phyloP scores from a whole-genome alignment of 768 basidiomycete genomes.

The Tulasnella sp. region DNA sequence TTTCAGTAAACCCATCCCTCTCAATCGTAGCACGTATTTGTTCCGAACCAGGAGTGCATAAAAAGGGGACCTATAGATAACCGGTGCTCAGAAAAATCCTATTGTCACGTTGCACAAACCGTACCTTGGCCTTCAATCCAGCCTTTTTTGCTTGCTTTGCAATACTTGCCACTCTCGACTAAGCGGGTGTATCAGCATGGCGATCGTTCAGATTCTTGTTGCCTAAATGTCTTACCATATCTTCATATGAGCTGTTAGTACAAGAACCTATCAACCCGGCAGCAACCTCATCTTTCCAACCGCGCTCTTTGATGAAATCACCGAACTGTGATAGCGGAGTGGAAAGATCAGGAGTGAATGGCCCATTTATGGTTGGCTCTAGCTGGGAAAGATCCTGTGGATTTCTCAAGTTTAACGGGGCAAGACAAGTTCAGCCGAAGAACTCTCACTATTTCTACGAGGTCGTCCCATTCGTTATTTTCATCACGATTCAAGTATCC shows the following conservation, averaged over 20 bases:
- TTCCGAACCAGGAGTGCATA: slow-evolving; percentile 85
- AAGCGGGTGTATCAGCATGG: not conserved
- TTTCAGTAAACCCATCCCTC: slow-evolving; percentile 73
- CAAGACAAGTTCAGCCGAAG: slow-evolving; percentile 7
- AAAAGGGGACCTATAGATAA: slow-evolving; percentile 51
- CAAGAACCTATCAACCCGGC: slow-evolving; percentile 95
- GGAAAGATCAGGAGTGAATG: slow-evolving; percentile 93
- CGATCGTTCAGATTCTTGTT: no score
- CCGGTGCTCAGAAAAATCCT: not conserved
- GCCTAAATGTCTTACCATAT: slow-evolving; percentile 46
- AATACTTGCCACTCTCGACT: slow-evolving; percentile 87
- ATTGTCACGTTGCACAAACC: slow-evolving; percentile 19
- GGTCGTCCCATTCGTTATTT: slow-evolving; percentile 85
- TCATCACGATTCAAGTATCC: slow-evolving; percentile 77
- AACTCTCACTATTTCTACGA: slow-evolving; percentile 76
- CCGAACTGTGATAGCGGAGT: slow-evolving; percentile 88
- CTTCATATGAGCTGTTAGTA: slow-evolving; percentile 96
- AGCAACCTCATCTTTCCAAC: slow-evolving; percentile 88
- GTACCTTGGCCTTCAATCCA: slow-evolving; percentile 63
- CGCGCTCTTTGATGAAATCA: slow-evolving; percentile 62
- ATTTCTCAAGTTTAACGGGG: not conserved
- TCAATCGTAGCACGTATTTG: slow-evolving; percentile 97
- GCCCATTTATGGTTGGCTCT: slow-evolving; percentile 90
- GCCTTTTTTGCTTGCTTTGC: slow-evolving; percentile 78
- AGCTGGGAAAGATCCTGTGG: slow-evolving; percentile 70